These are phyloP conservation scores for Gossypium arboreum DNA, from an alignment of 345 rosid species.

Conservation along the genomic window DNA sequence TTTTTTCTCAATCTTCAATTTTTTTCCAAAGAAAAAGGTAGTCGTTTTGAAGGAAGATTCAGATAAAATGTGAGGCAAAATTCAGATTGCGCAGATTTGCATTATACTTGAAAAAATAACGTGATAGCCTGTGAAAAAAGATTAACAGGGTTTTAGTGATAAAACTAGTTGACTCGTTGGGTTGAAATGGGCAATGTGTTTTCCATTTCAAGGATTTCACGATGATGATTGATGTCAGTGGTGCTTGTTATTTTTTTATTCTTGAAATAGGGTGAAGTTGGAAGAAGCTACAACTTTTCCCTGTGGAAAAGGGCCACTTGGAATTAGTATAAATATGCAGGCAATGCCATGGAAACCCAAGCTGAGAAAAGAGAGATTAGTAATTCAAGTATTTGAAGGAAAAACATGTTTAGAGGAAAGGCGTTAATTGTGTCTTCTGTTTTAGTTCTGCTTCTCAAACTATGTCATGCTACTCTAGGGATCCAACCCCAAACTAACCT, in stretches of 20 bases:
- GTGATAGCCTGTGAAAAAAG: neutral
- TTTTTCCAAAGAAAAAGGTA: too few species aligned
- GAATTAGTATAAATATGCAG: neutral
- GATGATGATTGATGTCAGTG: neutral
- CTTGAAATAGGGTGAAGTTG: neutral
- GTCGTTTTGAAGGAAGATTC: too few species aligned
- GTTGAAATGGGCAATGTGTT: constrained; percentile 5
- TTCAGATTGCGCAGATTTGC: too few species aligned
- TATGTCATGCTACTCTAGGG: neutral
- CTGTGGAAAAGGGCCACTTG: neutral
- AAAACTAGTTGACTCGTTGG: neutral
- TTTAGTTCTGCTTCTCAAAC: neutral
- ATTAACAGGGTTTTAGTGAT: neutral
- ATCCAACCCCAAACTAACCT: too few species aligned
- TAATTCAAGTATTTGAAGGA: neutral
- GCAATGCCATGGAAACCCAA: constrained; percentile 3
- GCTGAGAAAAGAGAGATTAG: neutral
- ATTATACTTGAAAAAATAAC: too few species aligned
- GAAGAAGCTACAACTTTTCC: neutral
- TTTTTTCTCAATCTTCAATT: too few species aligned
- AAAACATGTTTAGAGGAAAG: neutral
- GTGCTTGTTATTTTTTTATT: neutral
- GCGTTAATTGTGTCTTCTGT: neutral
- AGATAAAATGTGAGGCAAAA: too few species aligned
- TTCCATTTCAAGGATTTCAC: neutral